Percentiles rank a stretch among this genome's conserved stretches.
phyloP scores from a whole-genome alignment of 2,329 filamentous ascomycete genomes.

The Herpotrichia juniperi region DNA sequence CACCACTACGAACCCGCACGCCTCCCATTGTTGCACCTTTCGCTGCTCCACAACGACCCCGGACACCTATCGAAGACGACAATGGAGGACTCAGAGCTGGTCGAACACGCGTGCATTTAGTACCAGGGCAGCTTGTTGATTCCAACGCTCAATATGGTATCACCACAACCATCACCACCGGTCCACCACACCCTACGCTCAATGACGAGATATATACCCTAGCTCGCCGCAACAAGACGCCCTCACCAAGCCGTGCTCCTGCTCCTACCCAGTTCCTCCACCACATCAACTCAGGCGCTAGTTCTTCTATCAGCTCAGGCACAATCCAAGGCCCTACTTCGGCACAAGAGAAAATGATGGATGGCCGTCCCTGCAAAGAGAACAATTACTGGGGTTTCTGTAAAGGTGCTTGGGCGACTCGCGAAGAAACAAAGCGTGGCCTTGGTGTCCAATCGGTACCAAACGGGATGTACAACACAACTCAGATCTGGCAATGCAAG shows the following conservation, averaged over 20 bases:
- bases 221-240: background rate
- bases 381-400: constrained; percentile 51
- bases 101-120: constrained; percentile 8
- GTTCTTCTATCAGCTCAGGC: constrained; percentile 17
- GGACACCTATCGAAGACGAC: constrained; percentile 10
- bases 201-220: background rate
- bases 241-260: constrained; percentile 8
- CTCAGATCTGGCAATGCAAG: constrained; percentile 43
- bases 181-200: background rate
- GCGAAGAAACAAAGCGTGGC: constrained; percentile 42
- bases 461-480: constrained; percentile 41
- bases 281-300: constrained; percentile 4
- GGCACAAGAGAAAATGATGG: constrained; percentile 34
- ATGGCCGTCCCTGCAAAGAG: constrained; percentile 44
- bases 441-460: constrained; percentile 36
- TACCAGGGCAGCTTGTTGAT: constrained; percentile 1
- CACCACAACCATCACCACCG: constrained; percentile 1
- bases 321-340: constrained; percentile 25
- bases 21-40: constrained; percentile 5
- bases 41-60: constrained; percentile 4
- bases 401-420: constrained; percentile 46
- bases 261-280: constrained; percentile 17
- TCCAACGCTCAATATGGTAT: background rate
- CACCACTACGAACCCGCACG: background rate
- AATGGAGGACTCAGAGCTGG: background rate